phyloP scores from a whole-genome alignment of 805 yeast species.

The Kazachstania martiniae region DNA sequence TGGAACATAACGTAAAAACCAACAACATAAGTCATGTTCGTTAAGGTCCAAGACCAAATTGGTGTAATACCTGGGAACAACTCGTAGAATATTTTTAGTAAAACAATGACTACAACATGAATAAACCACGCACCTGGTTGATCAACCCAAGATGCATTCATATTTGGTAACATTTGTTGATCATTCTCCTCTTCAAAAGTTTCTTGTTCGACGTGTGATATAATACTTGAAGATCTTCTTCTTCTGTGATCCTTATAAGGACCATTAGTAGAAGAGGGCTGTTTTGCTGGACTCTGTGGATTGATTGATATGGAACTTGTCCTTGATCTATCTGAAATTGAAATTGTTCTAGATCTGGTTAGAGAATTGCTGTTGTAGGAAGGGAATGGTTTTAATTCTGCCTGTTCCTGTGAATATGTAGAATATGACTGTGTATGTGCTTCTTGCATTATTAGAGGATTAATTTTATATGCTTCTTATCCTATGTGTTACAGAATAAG shows the following conservation, averaged over 20 bases:
- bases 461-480: too few species aligned
- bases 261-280: too few species aligned
- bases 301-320: too few species aligned
- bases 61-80: constrained; percentile 69
- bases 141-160: constrained; percentile 94
- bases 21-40: constrained; percentile 79
- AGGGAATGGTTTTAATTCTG: constrained; percentile 22
- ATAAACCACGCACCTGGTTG: constrained; percentile 94
- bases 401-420: not conserved
- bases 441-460: not conserved
- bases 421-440: not conserved
- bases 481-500: too few species aligned
- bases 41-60: constrained; percentile 88
- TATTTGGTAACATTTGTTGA: constrained; percentile 77
- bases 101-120: constrained; percentile 70
- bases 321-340: constrained; percentile 4
- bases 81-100: constrained; percentile 68
- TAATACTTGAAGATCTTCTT: constrained; percentile 79
- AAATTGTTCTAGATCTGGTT: constrained; percentile 2
- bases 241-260: constrained; percentile 33
- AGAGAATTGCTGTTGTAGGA: constrained; percentile 8
- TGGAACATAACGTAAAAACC: constrained; percentile 96
- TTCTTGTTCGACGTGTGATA: constrained; percentile 90
- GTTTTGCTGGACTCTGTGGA: constrained; percentile 10
- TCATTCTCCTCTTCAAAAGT: constrained; percentile 85